These are phyloP conservation scores for Leishmania amazonensis DNA, from an alignment of 208 protist genomes.

Conservation along the genomic window DNA sequence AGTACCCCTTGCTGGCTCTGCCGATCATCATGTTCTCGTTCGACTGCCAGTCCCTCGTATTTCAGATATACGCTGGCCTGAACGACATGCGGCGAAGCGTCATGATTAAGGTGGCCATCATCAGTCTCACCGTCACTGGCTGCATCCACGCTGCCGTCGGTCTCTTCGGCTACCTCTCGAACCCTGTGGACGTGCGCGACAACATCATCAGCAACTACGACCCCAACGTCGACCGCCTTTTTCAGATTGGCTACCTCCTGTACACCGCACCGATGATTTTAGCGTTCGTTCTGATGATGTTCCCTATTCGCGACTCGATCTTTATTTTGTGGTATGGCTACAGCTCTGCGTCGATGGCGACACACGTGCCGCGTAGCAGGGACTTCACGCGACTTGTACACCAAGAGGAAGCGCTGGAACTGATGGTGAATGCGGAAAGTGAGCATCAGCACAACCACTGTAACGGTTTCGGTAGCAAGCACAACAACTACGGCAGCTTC, in stretches of 20 bases:
- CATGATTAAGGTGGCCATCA: slow-evolving; percentile 62
- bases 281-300: slow-evolving; percentile 68
- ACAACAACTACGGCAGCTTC: slow-evolving; percentile 16
- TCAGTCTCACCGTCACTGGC: slow-evolving; percentile 53
- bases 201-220: slow-evolving; percentile 87
- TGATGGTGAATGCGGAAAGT: neutral
- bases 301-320: slow-evolving; percentile 78
- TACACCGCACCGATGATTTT: slow-evolving; percentile 67
- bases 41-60: slow-evolving; percentile 80
- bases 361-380: slow-evolving; percentile 55
- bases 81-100: slow-evolving; percentile 58
- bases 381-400: slow-evolving; percentile 45
- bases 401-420: slow-evolving; percentile 45
- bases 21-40: slow-evolving; percentile 89
- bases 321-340: slow-evolving; percentile 84
- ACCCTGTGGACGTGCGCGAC: slow-evolving; percentile 54
- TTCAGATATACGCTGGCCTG: slow-evolving; percentile 74
- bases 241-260: slow-evolving; percentile 58
- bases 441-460: slow-evolving; percentile 1
- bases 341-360: slow-evolving; percentile 59
- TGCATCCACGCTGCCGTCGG: slow-evolving; percentile 67
- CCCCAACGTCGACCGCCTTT: slow-evolving; percentile 58
- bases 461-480: neutral
- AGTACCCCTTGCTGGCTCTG: slow-evolving; percentile 49
- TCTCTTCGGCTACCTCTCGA: slow-evolving; percentile 74